A percentile compares a stretch with the other conserved stretches of the same genome.
Evolutionary conservation across 306 rosid genomes (phyloP).

Genomic region (cucumber (Cucumis sativus)): Cucumber_9930_V3 NC_026655.2:16558501-16559000

Average conservation of each 20-base stretch:
- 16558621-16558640: slow-evolving; percentile 16
- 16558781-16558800: slow-evolving; percentile 69
- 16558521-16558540: slow-evolving; percentile 12
- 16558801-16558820: slow-evolving; percentile 73
- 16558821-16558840: slow-evolving; percentile 66
- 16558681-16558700: slow-evolving; percentile 58
- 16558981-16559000: slow-evolving; percentile 77
- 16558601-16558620: slow-evolving; percentile 23
- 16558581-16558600: not conserved
- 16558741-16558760: slow-evolving; percentile 70
- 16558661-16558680: slow-evolving; percentile 21
- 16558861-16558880: slow-evolving; percentile 53
- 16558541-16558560: slow-evolving; percentile 19
- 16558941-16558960: slow-evolving; percentile 66
- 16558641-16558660: slow-evolving; percentile 15
- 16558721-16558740: slow-evolving; percentile 52
- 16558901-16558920: slow-evolving; percentile 63
- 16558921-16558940: slow-evolving; percentile 72
- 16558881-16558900: slow-evolving; percentile 44
- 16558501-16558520: slow-evolving; percentile 7
- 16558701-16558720: slow-evolving; percentile 35
- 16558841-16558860: slow-evolving; percentile 64
- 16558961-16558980: slow-evolving; percentile 57
- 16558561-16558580: slow-evolving; percentile 7
- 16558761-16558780: slow-evolving; percentile 66